These are phyloP conservation scores for Monosporascus sp. DNA, from an alignment of 2,329 filamentous ascomycete species.

Conservation along the genomic window DNA sequence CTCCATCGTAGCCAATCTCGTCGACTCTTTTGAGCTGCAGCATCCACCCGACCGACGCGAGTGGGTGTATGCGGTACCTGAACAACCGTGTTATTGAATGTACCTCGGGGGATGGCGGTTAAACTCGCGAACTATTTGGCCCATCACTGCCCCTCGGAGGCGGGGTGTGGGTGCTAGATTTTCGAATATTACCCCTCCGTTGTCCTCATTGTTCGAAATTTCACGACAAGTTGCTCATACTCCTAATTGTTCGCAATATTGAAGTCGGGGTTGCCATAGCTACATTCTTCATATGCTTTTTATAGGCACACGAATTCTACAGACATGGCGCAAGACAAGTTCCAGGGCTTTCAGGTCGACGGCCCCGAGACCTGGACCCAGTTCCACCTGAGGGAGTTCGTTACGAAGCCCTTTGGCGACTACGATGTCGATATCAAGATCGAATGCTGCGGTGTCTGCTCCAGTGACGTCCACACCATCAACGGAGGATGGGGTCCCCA, in stretches of 20 bases:
- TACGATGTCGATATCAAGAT: slow-evolving; percentile 86
- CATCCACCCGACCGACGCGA: neutral
- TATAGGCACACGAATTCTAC: neutral
- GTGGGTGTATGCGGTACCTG: neutral
- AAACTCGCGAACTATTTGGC: neutral
- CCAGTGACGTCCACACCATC: slow-evolving; percentile 67
- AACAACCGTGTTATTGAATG: neutral
- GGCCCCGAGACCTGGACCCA: slow-evolving; percentile 49
- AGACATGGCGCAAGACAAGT: slow-evolving; percentile 36
- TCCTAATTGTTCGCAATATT: neutral
- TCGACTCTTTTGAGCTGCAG: slow-evolving; percentile 3
- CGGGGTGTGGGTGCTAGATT: neutral
- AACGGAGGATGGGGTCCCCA: slow-evolving; percentile 56
- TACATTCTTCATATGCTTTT: neutral
- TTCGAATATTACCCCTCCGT: slow-evolving; percentile 8
- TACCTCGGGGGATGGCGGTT: neutral
- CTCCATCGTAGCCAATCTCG: slow-evolving; percentile 7
- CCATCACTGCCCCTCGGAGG: neutral
- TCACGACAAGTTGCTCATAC: neutral
- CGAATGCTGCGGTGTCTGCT: slow-evolving; percentile 71
- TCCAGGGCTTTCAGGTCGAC: slow-evolving; percentile 56
- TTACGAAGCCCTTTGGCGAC: slow-evolving; percentile 80
- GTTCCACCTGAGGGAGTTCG: slow-evolving; percentile 68
- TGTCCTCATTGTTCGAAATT: slow-evolving; percentile 3
- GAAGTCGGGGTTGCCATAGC: neutral